phyloP scores from a whole-genome alignment of 2,329 filamentous ascomycete genomes.

The Claviceps sp. region DNA sequence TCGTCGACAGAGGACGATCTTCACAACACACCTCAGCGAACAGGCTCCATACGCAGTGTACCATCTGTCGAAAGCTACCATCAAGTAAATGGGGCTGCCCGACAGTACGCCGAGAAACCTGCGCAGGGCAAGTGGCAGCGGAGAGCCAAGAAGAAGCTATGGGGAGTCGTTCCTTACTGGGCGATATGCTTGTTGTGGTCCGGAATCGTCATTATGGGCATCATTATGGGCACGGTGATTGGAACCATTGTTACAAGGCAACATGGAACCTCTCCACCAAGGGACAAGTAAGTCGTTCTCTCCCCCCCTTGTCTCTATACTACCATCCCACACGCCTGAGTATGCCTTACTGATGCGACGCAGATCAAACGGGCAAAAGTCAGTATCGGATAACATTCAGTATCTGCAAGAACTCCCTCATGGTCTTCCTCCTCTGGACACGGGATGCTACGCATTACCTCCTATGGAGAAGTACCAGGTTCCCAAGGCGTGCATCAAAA shows the following conservation, averaged over 20 bases:
- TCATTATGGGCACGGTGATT: slow-evolving; percentile 42
- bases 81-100: slow-evolving; percentile 39
- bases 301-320: neutral
- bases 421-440: slow-evolving; percentile 37
- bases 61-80: slow-evolving; percentile 29
- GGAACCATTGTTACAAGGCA: slow-evolving; percentile 12
- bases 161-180: slow-evolving; percentile 49
- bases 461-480: slow-evolving; percentile 35
- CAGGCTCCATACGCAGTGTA: slow-evolving; percentile 38
- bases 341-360: neutral
- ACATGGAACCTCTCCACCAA: neutral
- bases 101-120: slow-evolving; percentile 33
- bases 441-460: slow-evolving; percentile 43
- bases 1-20: slow-evolving; percentile 42
- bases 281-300: slow-evolving; percentile 13
- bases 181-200: slow-evolving; percentile 37
- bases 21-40: slow-evolving; percentile 27
- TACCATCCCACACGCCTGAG: neutral
- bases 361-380: slow-evolving; percentile 13
- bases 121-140: slow-evolving; percentile 36
- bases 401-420: slow-evolving; percentile 36
- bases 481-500: slow-evolving; percentile 42
- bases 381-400: slow-evolving; percentile 31
- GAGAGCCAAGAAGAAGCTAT: slow-evolving; percentile 40
- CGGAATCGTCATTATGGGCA: slow-evolving; percentile 37